Percentiles rank a stretch among this genome's conserved stretches.
Conservation (phyloP, 352 stramenopile species). For the Phytophthora rubi region DNA sequence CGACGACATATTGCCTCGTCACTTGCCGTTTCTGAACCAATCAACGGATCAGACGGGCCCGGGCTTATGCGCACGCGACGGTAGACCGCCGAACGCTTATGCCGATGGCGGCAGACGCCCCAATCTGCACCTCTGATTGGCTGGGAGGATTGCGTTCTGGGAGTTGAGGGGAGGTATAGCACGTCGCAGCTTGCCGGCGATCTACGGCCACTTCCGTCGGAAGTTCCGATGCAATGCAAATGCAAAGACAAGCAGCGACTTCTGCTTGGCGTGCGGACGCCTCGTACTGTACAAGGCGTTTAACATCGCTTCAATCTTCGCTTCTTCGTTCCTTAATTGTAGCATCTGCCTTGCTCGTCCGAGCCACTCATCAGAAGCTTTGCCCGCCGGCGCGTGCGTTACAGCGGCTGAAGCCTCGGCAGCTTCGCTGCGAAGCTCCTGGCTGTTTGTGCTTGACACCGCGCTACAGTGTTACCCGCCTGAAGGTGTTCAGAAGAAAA, state of each 20-base stretch:
- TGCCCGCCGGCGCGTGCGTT: no score
- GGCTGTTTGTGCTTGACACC: background rate
- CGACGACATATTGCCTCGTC: constrained; percentile 32
- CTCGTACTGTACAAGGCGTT: constrained; percentile 2
- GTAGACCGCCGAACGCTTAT: constrained; percentile 15
- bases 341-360: no score
- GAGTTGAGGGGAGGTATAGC: constrained; percentile 22
- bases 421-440: background rate
- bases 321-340: no score
- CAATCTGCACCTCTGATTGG: constrained; percentile 15
- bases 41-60: constrained; percentile 18
- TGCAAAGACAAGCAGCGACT: constrained; percentile 30
- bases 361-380: no score
- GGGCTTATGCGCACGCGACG: constrained; percentile 21
- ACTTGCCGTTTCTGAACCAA: constrained; percentile 33
- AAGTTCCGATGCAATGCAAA: constrained; percentile 1
- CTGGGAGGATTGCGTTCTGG: constrained; percentile 17
- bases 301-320: constrained; percentile 14
- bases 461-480: no score
- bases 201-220: background rate
- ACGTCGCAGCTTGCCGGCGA: constrained; percentile 28
- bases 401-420: background rate
- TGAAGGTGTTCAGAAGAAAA: no score
- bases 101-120: constrained; percentile 22
- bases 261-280: constrained; percentile 13